phyloP scores from a whole-genome alignment of 345 rosid species.

The Eucalyptus sp. region DNA sequence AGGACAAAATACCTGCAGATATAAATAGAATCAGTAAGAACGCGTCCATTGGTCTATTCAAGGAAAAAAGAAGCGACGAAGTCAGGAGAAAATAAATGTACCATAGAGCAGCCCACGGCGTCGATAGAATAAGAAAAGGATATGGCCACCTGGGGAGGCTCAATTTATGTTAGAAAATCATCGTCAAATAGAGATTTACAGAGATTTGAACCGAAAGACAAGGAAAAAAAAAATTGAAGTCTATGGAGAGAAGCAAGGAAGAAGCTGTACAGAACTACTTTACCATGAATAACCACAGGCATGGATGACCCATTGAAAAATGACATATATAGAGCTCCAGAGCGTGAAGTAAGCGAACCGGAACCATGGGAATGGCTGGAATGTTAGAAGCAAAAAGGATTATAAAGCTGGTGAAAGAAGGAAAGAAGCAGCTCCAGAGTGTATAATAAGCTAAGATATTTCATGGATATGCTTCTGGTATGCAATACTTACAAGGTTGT shows the following conservation, averaged over 20 bases:
- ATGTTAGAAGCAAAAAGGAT: not conserved
- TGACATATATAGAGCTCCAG: conserved; percentile 69
- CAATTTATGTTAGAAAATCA: not conserved
- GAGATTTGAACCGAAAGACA: not conserved
- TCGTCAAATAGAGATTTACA: too few relatives aligned
- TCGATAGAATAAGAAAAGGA: conserved; percentile 60
- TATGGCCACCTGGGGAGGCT: conserved; percentile 76
- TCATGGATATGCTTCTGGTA: not conserved
- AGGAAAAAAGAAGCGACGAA: not conserved
- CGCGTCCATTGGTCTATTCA: not conserved
- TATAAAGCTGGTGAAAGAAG: not conserved
- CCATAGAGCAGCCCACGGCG: conserved; percentile 74
- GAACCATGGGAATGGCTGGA: conserved; percentile 78
- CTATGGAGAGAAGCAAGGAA: not conserved
- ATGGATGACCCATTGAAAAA: conserved; percentile 83
- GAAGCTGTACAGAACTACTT: not conserved
- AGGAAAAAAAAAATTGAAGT: not conserved
- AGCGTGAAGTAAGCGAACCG: conserved; percentile 65
- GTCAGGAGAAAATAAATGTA: not conserved
- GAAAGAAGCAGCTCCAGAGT: not conserved
- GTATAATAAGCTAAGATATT: not conserved
- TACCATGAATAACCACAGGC: conserved; percentile 79
- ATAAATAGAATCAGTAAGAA: not conserved
- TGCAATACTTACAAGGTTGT: conserved; percentile 51
- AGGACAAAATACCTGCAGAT: conserved; percentile 45